Base-by-base conservation (phyloP, 2,329 filamentous ascomycete species). In the Chaetomiaceae sp. region DNA sequence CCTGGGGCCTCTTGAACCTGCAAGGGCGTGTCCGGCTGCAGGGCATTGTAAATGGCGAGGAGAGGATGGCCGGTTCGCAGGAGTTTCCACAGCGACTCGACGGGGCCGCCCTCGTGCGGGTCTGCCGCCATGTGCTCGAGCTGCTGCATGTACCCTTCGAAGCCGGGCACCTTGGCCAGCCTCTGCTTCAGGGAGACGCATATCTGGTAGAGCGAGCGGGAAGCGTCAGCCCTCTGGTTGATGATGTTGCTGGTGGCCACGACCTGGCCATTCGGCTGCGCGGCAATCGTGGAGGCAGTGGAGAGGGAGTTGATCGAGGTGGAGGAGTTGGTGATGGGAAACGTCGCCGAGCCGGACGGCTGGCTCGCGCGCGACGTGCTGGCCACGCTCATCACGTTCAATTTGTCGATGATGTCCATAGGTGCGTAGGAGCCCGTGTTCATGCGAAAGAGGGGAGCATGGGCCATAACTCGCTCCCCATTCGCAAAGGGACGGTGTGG, bases 181-280 rank as follows among this genome's bases (percentile, higher is more conserved):
- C 94, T 84, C 72, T 87, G 84, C 68, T 89, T 89, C 57, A 97
- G 77, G 50, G 86, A 84, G 61, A 95, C 81, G 69, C 94, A 97
- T 70, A 95, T 96, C 71, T 97, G 92, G 71, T 96, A 99, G 22
- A 99, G 82, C 11, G 91, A 96, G 55, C 87, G 82, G 52, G 89
- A 89, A 61, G 94, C 91, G 69, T 96, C 91, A 68, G 91, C 94
- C 69, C 89, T 88, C 71, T 92, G 89, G 73, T 99, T 99, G 78
- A 99, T 96, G 69, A 99, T 95, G 71, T 96, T 96, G 69, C 88
- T 82, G 55, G 88, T 90, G 56, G 91, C 88, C 64, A 89, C 75
- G 57, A 91, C 81, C 56, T 82, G 82, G 42, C 83, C 83, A 22
- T 55, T 55, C 15, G 77, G 73, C 9, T 64, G 59, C 48, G 71